phyloP scores from a whole-genome alignment of 2,329 filamentous ascomycete species.

The Sporothrix curviconia region DNA sequence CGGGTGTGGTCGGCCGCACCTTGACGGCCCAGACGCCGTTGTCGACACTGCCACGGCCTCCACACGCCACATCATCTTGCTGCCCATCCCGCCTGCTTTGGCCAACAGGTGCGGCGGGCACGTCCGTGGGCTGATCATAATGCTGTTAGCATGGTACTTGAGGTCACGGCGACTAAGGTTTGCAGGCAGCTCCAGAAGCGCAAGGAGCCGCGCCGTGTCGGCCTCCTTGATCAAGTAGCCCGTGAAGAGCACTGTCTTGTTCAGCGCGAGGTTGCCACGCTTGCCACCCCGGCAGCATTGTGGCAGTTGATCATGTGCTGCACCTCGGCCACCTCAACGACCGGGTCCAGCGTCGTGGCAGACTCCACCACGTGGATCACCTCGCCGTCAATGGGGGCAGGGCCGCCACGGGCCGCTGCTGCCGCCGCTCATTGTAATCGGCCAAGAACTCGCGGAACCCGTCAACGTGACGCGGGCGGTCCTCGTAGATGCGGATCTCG shows the following conservation, averaged over 20 bases:
- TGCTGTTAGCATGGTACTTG: slow-evolving; percentile 79
- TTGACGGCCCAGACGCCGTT: slow-evolving; percentile 82
- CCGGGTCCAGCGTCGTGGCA: slow-evolving; percentile 66
- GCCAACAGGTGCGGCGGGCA: slow-evolving; percentile 66
- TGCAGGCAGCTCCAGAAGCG: slow-evolving; percentile 58
- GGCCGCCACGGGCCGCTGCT: neutral
- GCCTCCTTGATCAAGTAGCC: slow-evolving; percentile 74
- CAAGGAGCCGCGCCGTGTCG: slow-evolving; percentile 66
- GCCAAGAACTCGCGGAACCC: slow-evolving; percentile 80
- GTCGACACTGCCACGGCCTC: slow-evolving; percentile 66
- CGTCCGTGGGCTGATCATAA: slow-evolving; percentile 77
- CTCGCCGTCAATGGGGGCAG: slow-evolving; percentile 66
- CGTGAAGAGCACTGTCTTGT: slow-evolving; percentile 84
- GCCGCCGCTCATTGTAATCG: slow-evolving; percentile 57
- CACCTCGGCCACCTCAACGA: slow-evolving; percentile 73
- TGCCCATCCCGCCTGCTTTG: slow-evolving; percentile 81
- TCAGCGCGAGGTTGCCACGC: slow-evolving; percentile 57
- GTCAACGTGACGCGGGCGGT: slow-evolving; percentile 62
- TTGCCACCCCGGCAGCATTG: slow-evolving; percentile 53
- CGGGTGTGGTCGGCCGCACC: slow-evolving; percentile 62
- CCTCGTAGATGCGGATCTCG: slow-evolving; percentile 74
- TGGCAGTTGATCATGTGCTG: slow-evolving; percentile 86
- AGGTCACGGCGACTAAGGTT: slow-evolving; percentile 58
- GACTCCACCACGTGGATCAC: slow-evolving; percentile 81
- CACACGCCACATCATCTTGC: slow-evolving; percentile 77